A percentile compares a stretch with the other conserved stretches of the same genome.
Evolutionary conservation across 2,329 filamentous ascomycete genomes (phyloP).

Genomic region (Nemania sp.): DNA sequence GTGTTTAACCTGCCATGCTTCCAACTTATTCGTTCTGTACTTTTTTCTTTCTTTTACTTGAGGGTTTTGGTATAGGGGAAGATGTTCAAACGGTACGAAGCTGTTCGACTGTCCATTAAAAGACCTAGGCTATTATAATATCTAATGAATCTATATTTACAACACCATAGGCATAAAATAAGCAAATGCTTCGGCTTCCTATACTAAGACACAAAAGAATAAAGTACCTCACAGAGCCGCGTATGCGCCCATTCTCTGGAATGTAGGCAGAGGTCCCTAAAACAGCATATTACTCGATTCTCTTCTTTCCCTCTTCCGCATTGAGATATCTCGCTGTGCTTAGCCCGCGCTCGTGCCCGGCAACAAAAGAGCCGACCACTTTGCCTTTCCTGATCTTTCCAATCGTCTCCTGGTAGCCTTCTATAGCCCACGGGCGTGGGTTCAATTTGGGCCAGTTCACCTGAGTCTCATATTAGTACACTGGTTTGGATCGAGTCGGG

Average conservation of each 20-base stretch:
- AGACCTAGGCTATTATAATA: constrained; percentile 24
- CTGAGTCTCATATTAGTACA: constrained; percentile 60
- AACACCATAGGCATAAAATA: neutral
- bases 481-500: neutral
- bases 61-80: too few species aligned
- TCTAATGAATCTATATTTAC: constrained; percentile 28
- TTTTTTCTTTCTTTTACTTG: neutral
- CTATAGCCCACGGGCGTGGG: constrained; percentile 84
- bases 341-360: constrained; percentile 81
- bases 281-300: constrained; percentile 75
- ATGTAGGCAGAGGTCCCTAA: neutral
- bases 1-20: neutral
- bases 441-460: constrained; percentile 99
- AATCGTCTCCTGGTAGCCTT: constrained; percentile 90
- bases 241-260: neutral
- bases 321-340: constrained; percentile 86
- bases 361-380: constrained; percentile 80
- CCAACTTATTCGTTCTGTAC: neutral
- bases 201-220: constrained; percentile 5
- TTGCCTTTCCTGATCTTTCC: constrained; percentile 84
- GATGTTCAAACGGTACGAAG: neutral
- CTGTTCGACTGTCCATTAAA: constrained; percentile 10
- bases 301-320: constrained; percentile 98
- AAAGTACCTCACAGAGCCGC: neutral
- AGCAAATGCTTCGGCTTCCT: neutral